phyloP scores from a whole-genome alignment of 2,329 filamentous ascomycete species.

The Ophiostoma himal-ulmi region DNA sequence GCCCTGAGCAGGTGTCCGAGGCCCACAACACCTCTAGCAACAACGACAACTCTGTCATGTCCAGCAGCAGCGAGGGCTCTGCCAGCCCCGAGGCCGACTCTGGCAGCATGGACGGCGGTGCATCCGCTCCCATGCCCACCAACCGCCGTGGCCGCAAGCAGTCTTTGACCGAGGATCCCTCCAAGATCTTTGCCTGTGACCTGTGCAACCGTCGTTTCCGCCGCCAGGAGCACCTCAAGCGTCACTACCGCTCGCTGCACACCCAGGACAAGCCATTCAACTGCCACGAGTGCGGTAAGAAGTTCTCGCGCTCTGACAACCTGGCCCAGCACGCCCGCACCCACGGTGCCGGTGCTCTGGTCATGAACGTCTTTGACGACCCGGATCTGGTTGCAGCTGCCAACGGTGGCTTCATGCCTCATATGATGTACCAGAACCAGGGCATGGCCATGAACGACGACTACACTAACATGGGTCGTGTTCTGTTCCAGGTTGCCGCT shows the following conservation, averaged over 20 bases:
- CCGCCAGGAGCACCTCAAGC: constrained; percentile 96
- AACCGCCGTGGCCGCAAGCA: constrained; percentile 97
- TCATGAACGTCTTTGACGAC: constrained; percentile 81
- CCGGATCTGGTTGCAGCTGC: constrained; percentile 45
- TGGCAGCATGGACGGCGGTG: constrained; percentile 27
- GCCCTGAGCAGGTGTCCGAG: constrained; percentile 33
- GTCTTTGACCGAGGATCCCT: constrained; percentile 92
- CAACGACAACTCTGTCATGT: constrained; percentile 30
- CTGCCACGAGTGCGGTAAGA: constrained; percentile 97
- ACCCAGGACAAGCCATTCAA: constrained; percentile 98
- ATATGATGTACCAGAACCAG: constrained; percentile 37
- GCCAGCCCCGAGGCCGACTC: constrained; percentile 29
- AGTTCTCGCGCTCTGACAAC: constrained; percentile 97
- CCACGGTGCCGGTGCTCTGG: constrained; percentile 81
- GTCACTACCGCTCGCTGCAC: constrained; percentile 96
- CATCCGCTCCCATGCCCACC: constrained; percentile 51
- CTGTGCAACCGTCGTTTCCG: constrained; percentile 96
- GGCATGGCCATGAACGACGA: constrained; percentile 25
- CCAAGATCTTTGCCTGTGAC: constrained; percentile 96
- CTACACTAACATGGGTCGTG: constrained; percentile 53
- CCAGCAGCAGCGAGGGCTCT: constrained; percentile 25
- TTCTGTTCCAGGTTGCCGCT: constrained; percentile 74
- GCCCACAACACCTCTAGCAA: constrained; percentile 19
- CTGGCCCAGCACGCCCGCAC: constrained; percentile 92
- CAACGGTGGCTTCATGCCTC: constrained; percentile 26